Base-by-base conservation (phyloP, 257 asterid species). In the Petunia secreta region DNA sequence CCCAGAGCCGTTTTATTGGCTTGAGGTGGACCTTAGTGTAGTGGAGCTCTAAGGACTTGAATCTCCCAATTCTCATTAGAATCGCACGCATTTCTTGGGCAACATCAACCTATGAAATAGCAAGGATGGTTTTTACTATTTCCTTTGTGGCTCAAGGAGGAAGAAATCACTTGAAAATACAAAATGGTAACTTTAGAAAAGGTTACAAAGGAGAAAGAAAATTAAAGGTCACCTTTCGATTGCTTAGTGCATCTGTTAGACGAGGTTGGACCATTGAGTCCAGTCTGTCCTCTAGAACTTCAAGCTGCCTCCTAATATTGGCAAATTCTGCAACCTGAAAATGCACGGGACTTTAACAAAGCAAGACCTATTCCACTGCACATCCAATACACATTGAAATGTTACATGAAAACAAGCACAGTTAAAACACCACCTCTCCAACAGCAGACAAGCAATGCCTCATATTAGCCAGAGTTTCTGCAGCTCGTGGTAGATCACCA, bases 311-410 rank as follows among this genome's bases (percentile, higher is more conserved):
- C 88, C 98, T 92, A 81, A 96, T 92, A 86, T 96, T 96, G 71
- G 98, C 99, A 86, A 96, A 96, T 88, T 96, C 99, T 25, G 99
- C 98, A 82, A 96, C 98, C 99, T 96, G 94, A 81, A 84, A 84
- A 82, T 79, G 62, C 44, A 73, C 34, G 36, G 52, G 6, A 11
- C 78, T 50, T 52, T 73, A 50, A 34, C 50, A 73, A 73, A 50
- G 78, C 44, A 50, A 50, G 34, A 67, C 15, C 55, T 0, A 67
- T 15, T 66, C 41, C 54, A 67, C 55, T 40, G 53, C 53, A 2
- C 13, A 66, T 71, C 10, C n/a, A 11, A 73, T 62, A 73, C 36
- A 50, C 78, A 5, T 50, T 36, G 46, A 6, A 10, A 73, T 73
- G 46, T 6, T 25, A 71, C 7, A 53, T 71, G 25, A 69, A 48